A percentile compares a stretch with the other conserved stretches of the same genome.
phyloP scores from a whole-genome alignment of 306 rosid species.

The Dalbergia cochinchinensis region DNA sequence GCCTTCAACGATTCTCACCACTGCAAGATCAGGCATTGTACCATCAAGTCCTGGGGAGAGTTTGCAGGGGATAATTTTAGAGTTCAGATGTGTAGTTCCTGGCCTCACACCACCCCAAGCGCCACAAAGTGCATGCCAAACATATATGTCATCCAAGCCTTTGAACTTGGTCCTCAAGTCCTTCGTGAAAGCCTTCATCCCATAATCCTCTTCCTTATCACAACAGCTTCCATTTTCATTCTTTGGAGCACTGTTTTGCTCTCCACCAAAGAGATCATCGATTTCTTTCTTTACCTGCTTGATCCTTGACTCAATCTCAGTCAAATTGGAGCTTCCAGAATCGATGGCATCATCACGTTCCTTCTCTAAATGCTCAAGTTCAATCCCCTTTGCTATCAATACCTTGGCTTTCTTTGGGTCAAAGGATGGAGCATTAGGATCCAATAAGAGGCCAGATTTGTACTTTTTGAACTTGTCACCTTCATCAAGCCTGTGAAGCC shows the following conservation, averaged over 20 bases:
- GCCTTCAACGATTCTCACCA: slow-evolving; percentile 68
- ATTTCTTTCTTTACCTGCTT: slow-evolving; percentile 60
- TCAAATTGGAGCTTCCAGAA: slow-evolving; percentile 47
- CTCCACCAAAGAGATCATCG: slow-evolving; percentile 62
- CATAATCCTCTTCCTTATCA: slow-evolving; percentile 42
- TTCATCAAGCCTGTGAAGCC: slow-evolving; percentile 76
- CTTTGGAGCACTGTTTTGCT: neutral
- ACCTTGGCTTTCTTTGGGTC: slow-evolving; percentile 65
- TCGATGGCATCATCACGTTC: slow-evolving; percentile 48
- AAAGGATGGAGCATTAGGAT: slow-evolving; percentile 65
- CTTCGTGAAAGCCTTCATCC: slow-evolving; percentile 79
- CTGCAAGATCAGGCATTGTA: slow-evolving; percentile 84
- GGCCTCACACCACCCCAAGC: slow-evolving; percentile 98
- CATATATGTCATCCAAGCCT: slow-evolving; percentile 80
- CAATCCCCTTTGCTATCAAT: slow-evolving; percentile 66
- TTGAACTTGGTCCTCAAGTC: slow-evolving; percentile 76
- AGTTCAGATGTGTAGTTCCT: slow-evolving; percentile 64
- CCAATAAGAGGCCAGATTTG: slow-evolving; percentile 61
- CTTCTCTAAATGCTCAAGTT: slow-evolving; percentile 64
- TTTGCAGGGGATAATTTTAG: slow-evolving; percentile 66
- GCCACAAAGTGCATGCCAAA: slow-evolving; percentile 92
- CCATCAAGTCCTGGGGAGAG: slow-evolving; percentile 79
- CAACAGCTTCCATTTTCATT: slow-evolving; percentile 41
- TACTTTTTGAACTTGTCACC: slow-evolving; percentile 73
- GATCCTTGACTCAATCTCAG: slow-evolving; percentile 52